Evolutionary conservation across 371 early-diverging fungal species (phyloP).

Genomic region (Lichtheimia ornata): DNA sequence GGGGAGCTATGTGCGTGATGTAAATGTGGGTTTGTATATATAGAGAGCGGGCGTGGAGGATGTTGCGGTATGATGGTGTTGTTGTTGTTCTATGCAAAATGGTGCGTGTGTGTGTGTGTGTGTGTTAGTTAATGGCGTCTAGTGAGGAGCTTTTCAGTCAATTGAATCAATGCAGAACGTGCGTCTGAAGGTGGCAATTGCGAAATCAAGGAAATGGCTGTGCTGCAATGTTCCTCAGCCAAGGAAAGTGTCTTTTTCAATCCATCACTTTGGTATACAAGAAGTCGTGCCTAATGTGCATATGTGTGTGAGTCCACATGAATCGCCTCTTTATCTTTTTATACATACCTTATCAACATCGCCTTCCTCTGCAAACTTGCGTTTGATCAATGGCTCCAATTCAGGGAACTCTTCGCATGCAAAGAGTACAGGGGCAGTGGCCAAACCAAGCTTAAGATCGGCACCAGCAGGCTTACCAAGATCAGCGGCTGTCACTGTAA

Average conservation of each 20-base stretch:
- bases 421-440: slow-evolving; percentile 93
- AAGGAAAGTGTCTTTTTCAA: slow-evolving; percentile 62
- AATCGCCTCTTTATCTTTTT: neutral
- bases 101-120: too few species aligned
- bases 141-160: slow-evolving; percentile 59
- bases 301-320: neutral
- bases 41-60: too few species aligned
- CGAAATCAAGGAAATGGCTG: slow-evolving; percentile 59
- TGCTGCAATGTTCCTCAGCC: slow-evolving; percentile 60
- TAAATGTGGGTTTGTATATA: too few species aligned
- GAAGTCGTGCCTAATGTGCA: slow-evolving; percentile 56
- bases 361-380: slow-evolving; percentile 74
- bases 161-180: slow-evolving; percentile 65
- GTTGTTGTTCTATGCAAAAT: too few species aligned
- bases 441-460: slow-evolving; percentile 83
- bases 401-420: slow-evolving; percentile 90
- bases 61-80: too few species aligned
- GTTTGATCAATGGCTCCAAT: slow-evolving; percentile 80
- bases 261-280: slow-evolving; percentile 73
- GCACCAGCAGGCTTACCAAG: slow-evolving; percentile 92
- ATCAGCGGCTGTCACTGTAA: slow-evolving; percentile 74
- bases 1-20: too few species aligned
- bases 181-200: slow-evolving; percentile 72
- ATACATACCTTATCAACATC: slow-evolving; percentile 59
- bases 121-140: slow-evolving; percentile 21